Percentiles rank a stretch among this genome's conserved stretches.
These are phyloP conservation scores for Blastocystis sp. DNA, from an alignment of 352 stramenopile genomes.

Conservation along the genomic window DNA sequence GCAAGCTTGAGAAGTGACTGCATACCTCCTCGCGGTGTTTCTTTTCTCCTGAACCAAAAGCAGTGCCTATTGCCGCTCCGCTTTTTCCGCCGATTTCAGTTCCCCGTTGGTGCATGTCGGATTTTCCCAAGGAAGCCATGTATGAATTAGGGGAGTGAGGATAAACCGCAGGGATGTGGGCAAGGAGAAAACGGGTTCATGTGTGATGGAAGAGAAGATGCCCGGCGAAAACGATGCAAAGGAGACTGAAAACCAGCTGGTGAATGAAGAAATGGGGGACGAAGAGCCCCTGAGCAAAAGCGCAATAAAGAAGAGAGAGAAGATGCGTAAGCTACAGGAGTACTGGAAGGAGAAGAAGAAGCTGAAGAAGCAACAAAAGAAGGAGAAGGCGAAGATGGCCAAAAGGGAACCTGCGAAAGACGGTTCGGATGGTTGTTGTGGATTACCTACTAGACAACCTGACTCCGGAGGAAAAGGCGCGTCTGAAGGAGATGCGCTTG, in stretches of 20 bases:
- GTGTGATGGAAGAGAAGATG: neutral
- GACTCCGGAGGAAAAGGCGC: slow-evolving; percentile 2
- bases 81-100: too few species aligned
- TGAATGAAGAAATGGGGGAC: neutral
- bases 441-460: slow-evolving; percentile 78
- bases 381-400: slow-evolving; percentile 74
- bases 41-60: too few species aligned
- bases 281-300: neutral
- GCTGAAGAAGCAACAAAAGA: slow-evolving; percentile 82
- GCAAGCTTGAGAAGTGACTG: neutral
- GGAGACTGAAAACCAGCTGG: neutral
- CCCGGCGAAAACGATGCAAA: neutral
- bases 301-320: slow-evolving; percentile 71
- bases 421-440: slow-evolving; percentile 76
- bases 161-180: slow-evolving; percentile 8
- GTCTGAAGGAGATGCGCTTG: slow-evolving; percentile 60
- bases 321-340: slow-evolving; percentile 77
- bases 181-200: neutral
- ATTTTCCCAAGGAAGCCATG: neutral
- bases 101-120: too few species aligned
- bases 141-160: neutral
- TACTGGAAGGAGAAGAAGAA: slow-evolving; percentile 80
- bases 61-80: too few species aligned
- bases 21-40: neutral
- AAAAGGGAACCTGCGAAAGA: slow-evolving; percentile 73